These are phyloP conservation scores for Aspergillus quadrilineatus DNA, from an alignment of 2,329 filamentous ascomycete genomes.

Conservation along the genomic window DNA sequence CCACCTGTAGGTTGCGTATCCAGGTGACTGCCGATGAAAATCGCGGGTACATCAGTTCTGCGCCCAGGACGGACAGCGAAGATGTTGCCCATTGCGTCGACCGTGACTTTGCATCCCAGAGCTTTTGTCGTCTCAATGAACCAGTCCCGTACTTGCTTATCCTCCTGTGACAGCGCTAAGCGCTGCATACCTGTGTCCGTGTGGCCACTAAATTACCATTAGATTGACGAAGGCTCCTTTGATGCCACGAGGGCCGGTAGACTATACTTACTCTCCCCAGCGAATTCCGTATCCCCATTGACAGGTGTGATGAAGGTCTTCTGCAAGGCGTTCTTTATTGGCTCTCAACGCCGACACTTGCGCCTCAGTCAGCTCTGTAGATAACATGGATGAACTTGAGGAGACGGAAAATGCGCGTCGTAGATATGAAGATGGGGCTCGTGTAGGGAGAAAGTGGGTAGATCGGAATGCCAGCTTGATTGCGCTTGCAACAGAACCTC, in stretches of 20 bases:
- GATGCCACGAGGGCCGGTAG: not conserved
- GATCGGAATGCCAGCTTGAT: slow-evolving; percentile 4
- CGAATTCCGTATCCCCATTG: slow-evolving; percentile 65
- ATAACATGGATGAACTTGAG: slow-evolving; percentile 33
- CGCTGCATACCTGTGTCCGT: slow-evolving; percentile 77
- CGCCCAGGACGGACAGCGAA: slow-evolving; percentile 70
- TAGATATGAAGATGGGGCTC: slow-evolving; percentile 2
- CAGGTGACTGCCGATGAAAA: slow-evolving; percentile 69
- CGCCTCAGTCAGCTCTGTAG: slow-evolving; percentile 49
- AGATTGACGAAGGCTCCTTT: not conserved
- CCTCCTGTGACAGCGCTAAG: slow-evolving; percentile 67
- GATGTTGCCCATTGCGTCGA: slow-evolving; percentile 78
- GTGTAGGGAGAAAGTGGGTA: not conserved
- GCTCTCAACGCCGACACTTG: slow-evolving; percentile 56
- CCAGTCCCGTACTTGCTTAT: slow-evolving; percentile 73
- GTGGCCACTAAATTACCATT: slow-evolving; percentile 25
- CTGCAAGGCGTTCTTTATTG: slow-evolving; percentile 60
- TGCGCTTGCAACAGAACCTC: not conserved
- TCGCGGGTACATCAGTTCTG: slow-evolving; percentile 57
- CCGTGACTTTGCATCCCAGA: slow-evolving; percentile 65
- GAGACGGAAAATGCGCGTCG: slow-evolving; percentile 17
- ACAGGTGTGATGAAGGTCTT: slow-evolving; percentile 64
- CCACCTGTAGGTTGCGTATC: slow-evolving; percentile 60
- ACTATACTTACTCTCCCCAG: slow-evolving; percentile 63
- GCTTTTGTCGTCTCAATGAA: slow-evolving; percentile 63